Percentiles rank a stretch among this genome's conserved stretches.
Evolutionary conservation across 768 basidiomycete genomes (phyloP).

Genomic region (Leccinum longicurvipes): DNA sequence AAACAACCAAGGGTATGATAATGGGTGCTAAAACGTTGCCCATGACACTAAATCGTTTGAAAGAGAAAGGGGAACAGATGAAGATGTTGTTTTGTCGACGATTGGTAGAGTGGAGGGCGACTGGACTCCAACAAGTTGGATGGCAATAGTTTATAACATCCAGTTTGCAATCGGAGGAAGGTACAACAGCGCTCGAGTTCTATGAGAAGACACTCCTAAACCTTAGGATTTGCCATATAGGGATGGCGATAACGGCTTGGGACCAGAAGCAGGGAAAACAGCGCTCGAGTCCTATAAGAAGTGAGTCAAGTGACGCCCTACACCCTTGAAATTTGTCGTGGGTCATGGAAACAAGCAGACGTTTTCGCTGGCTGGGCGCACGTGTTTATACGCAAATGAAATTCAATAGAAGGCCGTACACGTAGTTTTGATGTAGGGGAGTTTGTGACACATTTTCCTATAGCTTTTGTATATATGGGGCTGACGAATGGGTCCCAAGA

Average conservation of each 20-base stretch:
- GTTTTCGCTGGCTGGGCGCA: too few species aligned
- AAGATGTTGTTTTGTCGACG: not conserved
- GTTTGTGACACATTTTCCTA: too few species aligned
- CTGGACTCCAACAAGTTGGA: not conserved
- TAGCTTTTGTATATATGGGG: too few species aligned
- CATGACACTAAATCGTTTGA: slow-evolving; percentile 1
- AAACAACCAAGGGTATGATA: not conserved
- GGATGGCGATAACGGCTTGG: not conserved
- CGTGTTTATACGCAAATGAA: too few species aligned
- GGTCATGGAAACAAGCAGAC: too few species aligned
- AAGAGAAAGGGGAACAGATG: too few species aligned
- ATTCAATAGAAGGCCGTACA: too few species aligned
- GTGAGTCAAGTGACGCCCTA: too few species aligned
- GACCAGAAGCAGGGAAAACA: too few species aligned
- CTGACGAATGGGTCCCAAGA: too few species aligned
- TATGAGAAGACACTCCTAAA: not conserved
- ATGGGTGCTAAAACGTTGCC: not conserved
- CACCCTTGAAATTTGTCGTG: too few species aligned
- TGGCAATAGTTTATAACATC: not conserved
- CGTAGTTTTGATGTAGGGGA: too few species aligned
- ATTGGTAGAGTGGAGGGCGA: not conserved
- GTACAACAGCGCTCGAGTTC: not conserved
- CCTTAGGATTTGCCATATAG: not conserved
- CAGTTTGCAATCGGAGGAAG: not conserved
- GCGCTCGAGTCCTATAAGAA: not conserved